Percentiles rank a stretch among this genome's conserved stretches.
Conservation (phyloP, 352 stramenopile species). For the Phytopythium aichiense region DNA sequence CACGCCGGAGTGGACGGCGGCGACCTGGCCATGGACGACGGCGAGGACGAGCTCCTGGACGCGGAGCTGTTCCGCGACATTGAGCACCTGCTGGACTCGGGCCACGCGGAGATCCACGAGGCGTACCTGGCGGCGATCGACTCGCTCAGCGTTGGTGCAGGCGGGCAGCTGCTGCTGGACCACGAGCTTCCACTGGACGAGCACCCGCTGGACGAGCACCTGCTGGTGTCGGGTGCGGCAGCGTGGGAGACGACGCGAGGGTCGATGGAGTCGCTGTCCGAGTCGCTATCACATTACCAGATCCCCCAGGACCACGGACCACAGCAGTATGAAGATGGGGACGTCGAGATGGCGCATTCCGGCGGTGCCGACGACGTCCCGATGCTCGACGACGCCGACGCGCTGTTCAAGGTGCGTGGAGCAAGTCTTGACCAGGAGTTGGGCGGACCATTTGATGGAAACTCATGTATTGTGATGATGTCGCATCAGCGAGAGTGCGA, state of each 20-base stretch:
- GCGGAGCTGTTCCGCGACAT: conserved; percentile 5
- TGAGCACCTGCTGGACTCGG: conserved; percentile 10
- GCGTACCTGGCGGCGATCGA: conserved; percentile 5
- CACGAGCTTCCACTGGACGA: too few relatives aligned
- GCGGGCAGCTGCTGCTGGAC: too few relatives aligned
- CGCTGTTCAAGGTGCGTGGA: conserved; percentile 1
- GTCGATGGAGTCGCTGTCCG: conserved; percentile 1
- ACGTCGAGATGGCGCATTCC: background rate
- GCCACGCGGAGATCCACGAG: conserved; percentile 6
- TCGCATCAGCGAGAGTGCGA: conserved; percentile 23
- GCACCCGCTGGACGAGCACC: background rate
- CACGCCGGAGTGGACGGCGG: background rate
- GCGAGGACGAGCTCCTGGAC: conserved; percentile 4
- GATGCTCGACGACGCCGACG: background rate
- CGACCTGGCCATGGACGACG: conserved; percentile 3
- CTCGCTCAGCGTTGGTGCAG: background rate
- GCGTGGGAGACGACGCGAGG: background rate
- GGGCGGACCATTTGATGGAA: background rate
- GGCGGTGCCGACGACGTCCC: background rate
- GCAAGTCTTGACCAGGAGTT: background rate
- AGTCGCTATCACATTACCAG: background rate
- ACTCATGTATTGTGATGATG: background rate
- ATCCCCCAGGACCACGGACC: too few relatives aligned
- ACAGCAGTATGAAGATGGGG: background rate
- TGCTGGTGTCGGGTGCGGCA: background rate